phyloP scores from a whole-genome alignment of 78 protist species.

The Dictyostelium capitatum region DNA sequence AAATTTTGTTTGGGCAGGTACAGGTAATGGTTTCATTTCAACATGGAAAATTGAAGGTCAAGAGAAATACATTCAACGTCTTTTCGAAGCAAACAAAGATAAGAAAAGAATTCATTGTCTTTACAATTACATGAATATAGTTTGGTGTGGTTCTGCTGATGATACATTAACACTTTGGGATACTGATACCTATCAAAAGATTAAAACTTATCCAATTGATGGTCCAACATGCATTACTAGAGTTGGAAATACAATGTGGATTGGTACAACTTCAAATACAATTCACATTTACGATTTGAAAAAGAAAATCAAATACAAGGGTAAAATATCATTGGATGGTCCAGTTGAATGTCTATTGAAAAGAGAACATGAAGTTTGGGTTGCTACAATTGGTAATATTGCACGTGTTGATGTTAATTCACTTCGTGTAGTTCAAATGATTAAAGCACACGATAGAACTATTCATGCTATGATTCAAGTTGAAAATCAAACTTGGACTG shows the following conservation, averaged over 20 bases:
- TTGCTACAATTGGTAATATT: slow-evolving; percentile 29
- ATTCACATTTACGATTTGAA: slow-evolving; percentile 58
- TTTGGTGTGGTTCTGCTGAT: slow-evolving; percentile 79
- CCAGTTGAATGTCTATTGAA: slow-evolving; percentile 59
- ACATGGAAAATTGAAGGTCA: slow-evolving; percentile 51
- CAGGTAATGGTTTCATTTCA: slow-evolving; percentile 29
- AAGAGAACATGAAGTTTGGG: slow-evolving; percentile 75
- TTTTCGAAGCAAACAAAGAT: slow-evolving; percentile 38
- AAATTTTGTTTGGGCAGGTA: slow-evolving; percentile 51
- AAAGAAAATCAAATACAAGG: slow-evolving; percentile 52
- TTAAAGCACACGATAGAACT: slow-evolving; percentile 63
- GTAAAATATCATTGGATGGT: slow-evolving; percentile 37
- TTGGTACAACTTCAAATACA: slow-evolving; percentile 44
- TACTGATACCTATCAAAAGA: slow-evolving; percentile 24
- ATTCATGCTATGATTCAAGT: slow-evolving; percentile 70
- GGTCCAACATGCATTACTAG: slow-evolving; percentile 60
- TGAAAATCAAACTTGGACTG: slow-evolving; percentile 50
- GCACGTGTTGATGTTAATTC: slow-evolving; percentile 63
- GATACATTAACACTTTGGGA: slow-evolving; percentile 44
- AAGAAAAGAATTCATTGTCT: slow-evolving; percentile 61
- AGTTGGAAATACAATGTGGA: slow-evolving; percentile 76
- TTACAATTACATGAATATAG: slow-evolving; percentile 54
- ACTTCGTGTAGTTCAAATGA: slow-evolving; percentile 60
- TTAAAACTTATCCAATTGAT: slow-evolving; percentile 40
- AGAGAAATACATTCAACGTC: slow-evolving; percentile 34